Evolutionary conservation across 2,329 filamentous ascomycete species (phyloP), one percentile per base, ranked within the genome.

Genomic region (Escovopsis sp.): DNA sequence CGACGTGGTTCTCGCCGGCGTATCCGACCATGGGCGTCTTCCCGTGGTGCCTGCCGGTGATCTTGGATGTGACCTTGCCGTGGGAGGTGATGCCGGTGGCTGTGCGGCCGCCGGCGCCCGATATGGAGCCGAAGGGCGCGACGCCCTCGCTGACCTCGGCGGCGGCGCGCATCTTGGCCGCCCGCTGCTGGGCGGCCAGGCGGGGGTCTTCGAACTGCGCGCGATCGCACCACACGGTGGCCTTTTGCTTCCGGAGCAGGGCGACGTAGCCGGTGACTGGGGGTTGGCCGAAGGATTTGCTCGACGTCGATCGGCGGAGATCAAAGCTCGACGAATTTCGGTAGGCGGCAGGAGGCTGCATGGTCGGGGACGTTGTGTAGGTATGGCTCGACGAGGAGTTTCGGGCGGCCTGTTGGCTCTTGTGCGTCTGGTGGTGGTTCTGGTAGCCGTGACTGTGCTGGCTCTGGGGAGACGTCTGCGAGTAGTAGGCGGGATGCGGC

Each of bases 171-270:
- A 84, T 79, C 67, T 91, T 94, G 44, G 88, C 91, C 32, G 84
- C 82, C 44, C 84, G 76, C 59, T 94, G 87, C 54, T 88, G 82
- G 25, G 86, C 87, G 4, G 81, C 66, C 43, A 91, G 66, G 39
- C 86, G 75, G 1, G 89, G 85, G 58, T 98, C 91, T 61, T 96
- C 87, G 47, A 84, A 79, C 59, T 98, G 91, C 9, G 89, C 76
- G 41, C 88, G 81, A 57, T 96, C 91, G 66, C 88, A 95, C 91
- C 91, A 98, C 5, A 98, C 91, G 0, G 91, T 98, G 29, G 87
- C 91, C 60, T 96, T 96, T 63, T 98, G 91, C 59, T 88, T 89
- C 47, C 91, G 79, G 65, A 98, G 81, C n/a, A 95, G 72, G 31
- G 91, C 88, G 40, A 98, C 91, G 61, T 98, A 98, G 49, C 86